Base-by-base conservation (phyloP, 202 grass and related monocot species). In the Elaeis oleifera region DNA sequence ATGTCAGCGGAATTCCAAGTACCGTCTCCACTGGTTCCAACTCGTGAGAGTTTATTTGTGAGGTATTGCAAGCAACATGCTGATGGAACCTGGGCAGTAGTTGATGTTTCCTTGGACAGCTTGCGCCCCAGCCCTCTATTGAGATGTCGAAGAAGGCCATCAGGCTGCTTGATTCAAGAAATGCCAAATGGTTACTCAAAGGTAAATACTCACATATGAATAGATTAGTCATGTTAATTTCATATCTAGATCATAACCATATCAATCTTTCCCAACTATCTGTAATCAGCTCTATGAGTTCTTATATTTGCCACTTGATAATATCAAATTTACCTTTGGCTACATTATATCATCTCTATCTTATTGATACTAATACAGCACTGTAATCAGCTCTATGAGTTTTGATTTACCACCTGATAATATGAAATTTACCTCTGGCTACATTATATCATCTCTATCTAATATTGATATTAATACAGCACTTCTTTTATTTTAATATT, bases 1-100 rank as follows among this genome's bases (percentile, higher is more conserved):
- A 99, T 99, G 88, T 89, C 95, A 31, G 89, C 87, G 15, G 95
- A 99, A 54, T 99, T 99, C 65, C 95, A 99, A 80, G 95, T 99
- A 58, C 85, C 95, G 0, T 94, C 95, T 16, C 95, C 95, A 3
- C 78, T 99, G 3, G 95, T 99, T 29, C 88, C 95, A 0, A 94
- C 95, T 0, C 69, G 95, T 28, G 95, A 94, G 67, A 84, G 80
- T 80, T 78, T 94, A 69, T 99, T 99, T 24, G 88, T 80, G 53
- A 84, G 95, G 50, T 99, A 99, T 71, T 99, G 95, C 83, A 99
- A 94, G 80, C 85, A 89, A 71, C 87, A 87, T 1, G 58, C 80
- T 0, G 88, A 99, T 18, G 95, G 88, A 11, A 84, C 78, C 2
- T 99, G 95, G 95, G 95, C 85, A 0, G 88, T 99, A 6, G 95